Conservation (phyloP, 1,284 basidiomycete genomes). For the Porogramme epimiltina region DNA sequence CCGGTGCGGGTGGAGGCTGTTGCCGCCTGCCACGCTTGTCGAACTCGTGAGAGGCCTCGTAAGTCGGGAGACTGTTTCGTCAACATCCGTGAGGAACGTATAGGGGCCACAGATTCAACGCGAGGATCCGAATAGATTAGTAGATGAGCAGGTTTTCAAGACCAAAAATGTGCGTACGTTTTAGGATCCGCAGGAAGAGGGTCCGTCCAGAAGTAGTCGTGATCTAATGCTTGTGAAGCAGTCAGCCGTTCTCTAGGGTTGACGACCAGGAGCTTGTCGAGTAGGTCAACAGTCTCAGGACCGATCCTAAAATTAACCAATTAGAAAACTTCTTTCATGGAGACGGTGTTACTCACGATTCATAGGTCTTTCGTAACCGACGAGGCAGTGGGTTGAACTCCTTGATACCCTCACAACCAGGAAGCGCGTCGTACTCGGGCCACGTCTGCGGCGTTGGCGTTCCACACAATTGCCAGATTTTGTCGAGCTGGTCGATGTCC, state of each 20-base stretch:
- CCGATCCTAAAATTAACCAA: slow-evolving; percentile 46
- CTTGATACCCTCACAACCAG: slow-evolving; percentile 81
- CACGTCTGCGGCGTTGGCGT: slow-evolving; percentile 81
- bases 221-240: slow-evolving; percentile 84
- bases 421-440: slow-evolving; percentile 80
- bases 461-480: slow-evolving; percentile 90
- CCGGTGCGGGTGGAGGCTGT: slow-evolving; percentile 29
- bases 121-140: too few species aligned
- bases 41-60: slow-evolving; percentile 84
- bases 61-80: slow-evolving; percentile 75
- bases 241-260: slow-evolving; percentile 93
- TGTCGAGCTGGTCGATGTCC: slow-evolving; percentile 89
- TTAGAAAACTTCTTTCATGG: slow-evolving; percentile 3
- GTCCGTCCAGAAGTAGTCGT: slow-evolving; percentile 92
- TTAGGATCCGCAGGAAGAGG: slow-evolving; percentile 84
- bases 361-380: slow-evolving; percentile 57
- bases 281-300: slow-evolving; percentile 82
- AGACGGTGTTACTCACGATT: slow-evolving; percentile 47
- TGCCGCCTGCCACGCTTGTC: slow-evolving; percentile 74
- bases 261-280: slow-evolving; percentile 90
- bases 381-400: slow-evolving; percentile 54
- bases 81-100: background rate
- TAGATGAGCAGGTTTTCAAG: background rate
- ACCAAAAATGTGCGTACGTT: slow-evolving; percentile 50
- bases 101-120: background rate